A percentile compares a stretch with the other conserved stretches of the same genome.
Evolutionary conservation across 2,329 filamentous ascomycete genomes (phyloP).

Genomic region (Trichophyton rubrum): DNA sequence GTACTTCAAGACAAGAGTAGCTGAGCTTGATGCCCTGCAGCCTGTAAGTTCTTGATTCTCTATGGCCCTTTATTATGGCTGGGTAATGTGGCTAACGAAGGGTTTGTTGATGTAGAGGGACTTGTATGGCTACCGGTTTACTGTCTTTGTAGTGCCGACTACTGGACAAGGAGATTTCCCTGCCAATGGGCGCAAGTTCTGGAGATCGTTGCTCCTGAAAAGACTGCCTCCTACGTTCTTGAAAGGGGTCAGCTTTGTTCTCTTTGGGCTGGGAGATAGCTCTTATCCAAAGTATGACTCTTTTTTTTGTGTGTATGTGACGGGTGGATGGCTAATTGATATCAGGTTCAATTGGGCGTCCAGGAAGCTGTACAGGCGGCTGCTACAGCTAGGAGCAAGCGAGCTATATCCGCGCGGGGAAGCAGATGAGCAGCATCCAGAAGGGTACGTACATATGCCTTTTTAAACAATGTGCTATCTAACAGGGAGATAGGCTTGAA

Average conservation of each 20-base stretch:
- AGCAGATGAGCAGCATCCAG: constrained; percentile 83
- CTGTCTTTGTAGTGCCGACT: constrained; percentile 72
- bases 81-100: neutral
- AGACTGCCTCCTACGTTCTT: constrained; percentile 62
- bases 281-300: constrained; percentile 73
- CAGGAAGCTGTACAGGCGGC: constrained; percentile 71
- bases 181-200: constrained; percentile 67
- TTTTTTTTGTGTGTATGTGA: neutral
- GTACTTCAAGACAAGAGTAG: constrained; percentile 62
- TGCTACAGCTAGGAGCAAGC: constrained; percentile 69
- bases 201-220: constrained; percentile 71
- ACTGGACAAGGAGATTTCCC: constrained; percentile 93
- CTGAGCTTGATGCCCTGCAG: constrained; percentile 63
- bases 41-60: constrained; percentile 44
- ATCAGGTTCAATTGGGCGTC: constrained; percentile 82
- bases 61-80: neutral
- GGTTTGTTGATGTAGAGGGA: constrained; percentile 18
- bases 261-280: constrained; percentile 86
- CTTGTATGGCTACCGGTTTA: constrained; percentile 26
- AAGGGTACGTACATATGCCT: constrained; percentile 50
- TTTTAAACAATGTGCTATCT: neutral
- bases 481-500: constrained; percentile 49
- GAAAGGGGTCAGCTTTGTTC: constrained; percentile 57
- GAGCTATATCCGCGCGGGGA: constrained; percentile 69
- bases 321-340: neutral